phyloP scores from a whole-genome alignment of 2,329 filamentous ascomycete species.

The Colletotrichum noveboracense region DNA sequence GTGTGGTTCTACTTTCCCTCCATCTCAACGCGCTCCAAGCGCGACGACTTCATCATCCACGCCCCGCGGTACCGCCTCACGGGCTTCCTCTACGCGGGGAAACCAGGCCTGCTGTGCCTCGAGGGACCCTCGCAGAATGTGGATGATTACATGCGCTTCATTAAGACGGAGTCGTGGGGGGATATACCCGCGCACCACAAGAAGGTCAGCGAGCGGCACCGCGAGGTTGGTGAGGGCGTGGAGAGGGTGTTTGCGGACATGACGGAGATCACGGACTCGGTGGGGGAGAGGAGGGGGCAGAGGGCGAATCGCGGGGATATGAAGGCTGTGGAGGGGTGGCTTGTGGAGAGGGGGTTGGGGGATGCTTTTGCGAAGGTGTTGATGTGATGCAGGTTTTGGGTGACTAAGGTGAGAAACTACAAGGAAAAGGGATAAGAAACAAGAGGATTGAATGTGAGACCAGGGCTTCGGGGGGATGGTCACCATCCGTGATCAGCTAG shows the following conservation, averaged over 20 bases:
- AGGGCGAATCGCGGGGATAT: conserved; percentile 58
- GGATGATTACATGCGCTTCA: conserved; percentile 66
- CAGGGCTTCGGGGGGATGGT: background rate
- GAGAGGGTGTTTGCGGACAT: conserved; percentile 58
- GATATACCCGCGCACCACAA: conserved; percentile 68
- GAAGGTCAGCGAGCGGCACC: conserved; percentile 62
- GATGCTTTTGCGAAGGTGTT: conserved; percentile 49
- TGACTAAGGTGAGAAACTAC: too few species aligned
- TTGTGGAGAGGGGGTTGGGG: conserved; percentile 47
- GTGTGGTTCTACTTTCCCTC: conserved; percentile 71
- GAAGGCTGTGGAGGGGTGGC: conserved; percentile 56
- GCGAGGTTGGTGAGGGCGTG: conserved; percentile 35
- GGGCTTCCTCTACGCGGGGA: conserved; percentile 65
- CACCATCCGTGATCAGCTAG: background rate
- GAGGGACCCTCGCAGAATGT: conserved; percentile 53
- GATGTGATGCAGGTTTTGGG: conserved; percentile 31
- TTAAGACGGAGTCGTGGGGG: conserved; percentile 68
- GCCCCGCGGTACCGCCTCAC: conserved; percentile 58
- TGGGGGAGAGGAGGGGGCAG: conserved; percentile 52
- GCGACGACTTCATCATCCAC: conserved; percentile 60
- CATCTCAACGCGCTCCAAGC: conserved; percentile 62
- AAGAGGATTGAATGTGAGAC: too few species aligned
- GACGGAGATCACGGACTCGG: conserved; percentile 57
- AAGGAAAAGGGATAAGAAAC: too few species aligned
- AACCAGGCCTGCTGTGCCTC: conserved; percentile 60